phyloP scores from a whole-genome alignment of 2,329 filamentous ascomycete species.

The Endothia cerciana region DNA sequence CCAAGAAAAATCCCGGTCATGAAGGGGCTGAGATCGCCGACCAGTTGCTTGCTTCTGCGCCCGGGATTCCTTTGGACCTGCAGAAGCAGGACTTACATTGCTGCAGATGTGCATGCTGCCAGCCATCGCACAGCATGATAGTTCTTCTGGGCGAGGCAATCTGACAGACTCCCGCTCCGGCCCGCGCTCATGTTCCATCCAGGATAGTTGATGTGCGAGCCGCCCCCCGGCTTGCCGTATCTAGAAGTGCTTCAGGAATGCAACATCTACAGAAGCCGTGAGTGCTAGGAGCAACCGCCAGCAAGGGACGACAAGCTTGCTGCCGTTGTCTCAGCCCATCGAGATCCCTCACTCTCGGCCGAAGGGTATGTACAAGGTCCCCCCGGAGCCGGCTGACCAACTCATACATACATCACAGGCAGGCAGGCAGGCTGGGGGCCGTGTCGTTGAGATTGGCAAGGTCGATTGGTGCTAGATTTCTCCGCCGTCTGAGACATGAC shows the following conservation, averaged over 20 bases:
- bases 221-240: neutral
- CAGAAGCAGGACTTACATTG: neutral
- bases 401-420: neutral
- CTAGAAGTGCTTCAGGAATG: slow-evolving; percentile 11
- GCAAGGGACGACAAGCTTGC: neutral
- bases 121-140: neutral
- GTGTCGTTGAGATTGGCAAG: neutral
- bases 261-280: no score
- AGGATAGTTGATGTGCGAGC: neutral
- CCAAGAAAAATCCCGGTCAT: neutral
- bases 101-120: neutral
- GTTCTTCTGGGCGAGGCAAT: neutral
- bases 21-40: neutral
- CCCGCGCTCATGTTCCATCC: slow-evolving; percentile 3
- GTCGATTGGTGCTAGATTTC: neutral
- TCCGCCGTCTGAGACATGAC: neutral
- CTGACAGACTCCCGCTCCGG: neutral
- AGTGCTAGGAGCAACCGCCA: neutral
- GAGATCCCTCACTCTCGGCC: neutral
- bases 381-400: slow-evolving; percentile 1
- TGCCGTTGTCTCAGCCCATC: neutral
- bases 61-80: neutral
- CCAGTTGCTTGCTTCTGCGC: neutral
- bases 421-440: neutral
- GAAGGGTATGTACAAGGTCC: neutral